Conservation (phyloP, 768 basidiomycete genomes). For the Auricularia heimuer region DNA sequence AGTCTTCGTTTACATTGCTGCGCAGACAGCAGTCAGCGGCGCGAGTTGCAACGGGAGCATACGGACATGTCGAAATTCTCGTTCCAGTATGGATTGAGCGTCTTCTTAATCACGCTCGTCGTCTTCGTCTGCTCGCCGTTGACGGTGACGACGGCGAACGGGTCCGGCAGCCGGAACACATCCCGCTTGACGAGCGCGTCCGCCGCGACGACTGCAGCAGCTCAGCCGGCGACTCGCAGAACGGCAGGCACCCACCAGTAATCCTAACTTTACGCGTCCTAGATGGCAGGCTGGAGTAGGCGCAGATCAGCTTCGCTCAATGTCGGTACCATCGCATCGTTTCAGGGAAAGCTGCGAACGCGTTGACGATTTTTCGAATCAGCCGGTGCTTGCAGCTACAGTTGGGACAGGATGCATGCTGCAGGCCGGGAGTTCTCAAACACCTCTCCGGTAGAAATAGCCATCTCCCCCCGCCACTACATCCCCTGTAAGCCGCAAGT, state of each 20-base stretch:
- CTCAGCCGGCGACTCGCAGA: neutral
- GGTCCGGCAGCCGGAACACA: slow-evolving; percentile 93
- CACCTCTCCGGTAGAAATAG: too few relatives aligned
- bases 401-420: too few relatives aligned
- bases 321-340: too few relatives aligned
- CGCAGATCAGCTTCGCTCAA: neutral
- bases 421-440: too few relatives aligned
- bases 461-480: too few relatives aligned
- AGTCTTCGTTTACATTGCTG: slow-evolving; percentile 95
- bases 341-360: too few relatives aligned
- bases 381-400: too few relatives aligned
- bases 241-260: slow-evolving; percentile 1
- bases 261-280: slow-evolving; percentile 7
- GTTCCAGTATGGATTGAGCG: slow-evolving; percentile 92
- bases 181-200: slow-evolving; percentile 93
- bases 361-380: too few relatives aligned
- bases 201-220: slow-evolving; percentile 74
- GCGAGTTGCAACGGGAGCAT: neutral
- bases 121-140: slow-evolving; percentile 97
- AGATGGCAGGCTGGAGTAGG: neutral
- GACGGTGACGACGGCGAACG: slow-evolving; percentile 96
- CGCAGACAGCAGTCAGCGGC: slow-evolving; percentile 6
- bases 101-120: slow-evolving; percentile 94
- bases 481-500: too few relatives aligned
- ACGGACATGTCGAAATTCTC: slow-evolving; percentile 95